Base-by-base conservation (phyloP, 192 early-diverging fungal species). In the Funneliformis mosseae region DNA sequence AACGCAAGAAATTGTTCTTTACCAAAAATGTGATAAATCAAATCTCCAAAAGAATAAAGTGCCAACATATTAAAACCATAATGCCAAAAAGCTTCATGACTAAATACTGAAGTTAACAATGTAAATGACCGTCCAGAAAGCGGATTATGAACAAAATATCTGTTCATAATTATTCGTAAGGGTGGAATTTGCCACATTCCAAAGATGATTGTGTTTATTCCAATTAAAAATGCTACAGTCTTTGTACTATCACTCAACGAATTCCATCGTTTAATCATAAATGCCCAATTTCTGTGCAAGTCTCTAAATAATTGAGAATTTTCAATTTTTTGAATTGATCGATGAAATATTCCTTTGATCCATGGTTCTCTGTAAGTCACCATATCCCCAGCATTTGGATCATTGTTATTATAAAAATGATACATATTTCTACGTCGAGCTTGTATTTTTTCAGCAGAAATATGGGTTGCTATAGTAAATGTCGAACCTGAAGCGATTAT, bases 21-120 rank as follows among this genome's bases (percentile, higher is more conserved):
- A 11, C 92, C 90, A 76, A 95, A 85, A 0, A 80, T 55, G 4
- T 87, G 77, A 41, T 89, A 88, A 12, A 91, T 72, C 2, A 85
- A 43, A 0, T 82, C 69, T 8, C 90, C 92, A 87, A 95, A 93
- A 41, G 91, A 92, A 61, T 88, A 86, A 46, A 97, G 82, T 23
- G 89, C 95, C 70, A 96, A 81, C 88, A 93, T 95, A 84, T 97
- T 97, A 84, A 97, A 92, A 8, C 80, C 82, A 71, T 96, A 88
- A 82, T 97, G 96, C 87, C 90, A 85, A 8, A 94, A 55, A 12
- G 87, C 88, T 59, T 88, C 84, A 68, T 97, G 96, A 28, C 91
- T 93, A 79, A 97, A 97, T 28, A 88, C 87, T 45, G 88, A 89
- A 1, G 96, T 96, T 43, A 97, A 74, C 61, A 97, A 74, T 8